Evolutionary conservation across 305 asterid genomes (phyloP).

Genomic region (Fraxinus velutina): DNA sequence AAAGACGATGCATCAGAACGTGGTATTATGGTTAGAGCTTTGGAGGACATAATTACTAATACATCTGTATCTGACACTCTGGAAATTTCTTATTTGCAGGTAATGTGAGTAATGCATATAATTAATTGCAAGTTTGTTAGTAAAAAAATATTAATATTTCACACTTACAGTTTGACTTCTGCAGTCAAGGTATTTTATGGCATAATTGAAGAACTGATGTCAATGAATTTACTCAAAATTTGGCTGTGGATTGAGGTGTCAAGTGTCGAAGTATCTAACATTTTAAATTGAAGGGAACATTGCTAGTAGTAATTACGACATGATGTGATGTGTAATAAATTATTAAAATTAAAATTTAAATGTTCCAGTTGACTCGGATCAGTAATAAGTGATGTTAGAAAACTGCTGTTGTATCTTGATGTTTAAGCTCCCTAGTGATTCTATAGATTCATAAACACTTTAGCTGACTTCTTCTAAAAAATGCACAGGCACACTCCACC

Average conservation of each 20-base stretch:
- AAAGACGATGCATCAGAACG: constrained; percentile 77
- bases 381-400: background rate
- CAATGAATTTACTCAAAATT: background rate
- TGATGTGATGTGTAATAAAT: background rate
- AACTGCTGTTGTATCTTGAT: background rate
- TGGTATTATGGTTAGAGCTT: constrained; percentile 90
- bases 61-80: constrained; percentile 61
- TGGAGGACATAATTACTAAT: constrained; percentile 64
- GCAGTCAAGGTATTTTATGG: background rate
- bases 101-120: constrained; percentile 19
- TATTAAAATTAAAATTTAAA: background rate
- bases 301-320: background rate
- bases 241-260: background rate
- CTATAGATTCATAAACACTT: background rate
- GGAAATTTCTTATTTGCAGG: constrained; percentile 86
- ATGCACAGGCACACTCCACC: background rate
- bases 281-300: background rate
- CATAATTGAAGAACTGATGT: background rate
- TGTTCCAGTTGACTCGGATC: background rate
- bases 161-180: background rate
- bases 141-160: background rate
- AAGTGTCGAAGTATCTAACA: background rate
- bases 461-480: background rate
- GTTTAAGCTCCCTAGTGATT: background rate
- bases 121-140: background rate